Conservation (phyloP, 148 eudicot species). For the Fallopia convolvulus region DNA sequence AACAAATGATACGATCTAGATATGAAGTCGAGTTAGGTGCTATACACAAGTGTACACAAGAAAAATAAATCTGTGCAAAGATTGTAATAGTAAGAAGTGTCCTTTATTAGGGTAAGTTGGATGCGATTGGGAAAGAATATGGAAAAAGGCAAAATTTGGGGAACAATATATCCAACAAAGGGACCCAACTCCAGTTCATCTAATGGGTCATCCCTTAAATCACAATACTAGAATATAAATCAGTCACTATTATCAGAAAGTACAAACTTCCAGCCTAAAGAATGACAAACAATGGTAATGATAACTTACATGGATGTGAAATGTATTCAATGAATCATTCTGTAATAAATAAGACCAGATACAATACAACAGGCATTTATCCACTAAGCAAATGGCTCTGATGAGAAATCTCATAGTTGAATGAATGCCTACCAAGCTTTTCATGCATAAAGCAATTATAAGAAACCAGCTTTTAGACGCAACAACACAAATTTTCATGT, state of each 20-base stretch:
- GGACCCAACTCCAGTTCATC: conserved; percentile 1
- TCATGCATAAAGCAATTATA: background rate
- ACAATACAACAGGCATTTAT: background rate
- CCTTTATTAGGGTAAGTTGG: background rate
- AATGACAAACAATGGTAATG: background rate
- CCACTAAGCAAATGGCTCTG: no score
- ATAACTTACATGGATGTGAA: background rate
- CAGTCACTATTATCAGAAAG: conserved; percentile 1
- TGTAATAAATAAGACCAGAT: background rate
- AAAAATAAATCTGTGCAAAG: background rate
- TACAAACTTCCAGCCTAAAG: background rate
- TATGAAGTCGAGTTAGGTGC: background rate
- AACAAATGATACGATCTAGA: background rate
- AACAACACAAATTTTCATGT: no score
- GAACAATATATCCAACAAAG: background rate
- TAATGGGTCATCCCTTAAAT: background rate
- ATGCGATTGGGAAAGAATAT: background rate
- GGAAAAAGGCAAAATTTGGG: no score
- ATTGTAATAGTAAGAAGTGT: background rate
- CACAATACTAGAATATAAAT: background rate
- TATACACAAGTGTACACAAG: background rate
- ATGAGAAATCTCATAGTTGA: no score
- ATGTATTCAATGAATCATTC: background rate
- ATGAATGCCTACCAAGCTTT: background rate
- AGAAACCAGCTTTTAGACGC: background rate